Evolutionary conservation across 108 stramenopile species (phyloP).

Genomic region (Skeletonema potamos): DNA sequence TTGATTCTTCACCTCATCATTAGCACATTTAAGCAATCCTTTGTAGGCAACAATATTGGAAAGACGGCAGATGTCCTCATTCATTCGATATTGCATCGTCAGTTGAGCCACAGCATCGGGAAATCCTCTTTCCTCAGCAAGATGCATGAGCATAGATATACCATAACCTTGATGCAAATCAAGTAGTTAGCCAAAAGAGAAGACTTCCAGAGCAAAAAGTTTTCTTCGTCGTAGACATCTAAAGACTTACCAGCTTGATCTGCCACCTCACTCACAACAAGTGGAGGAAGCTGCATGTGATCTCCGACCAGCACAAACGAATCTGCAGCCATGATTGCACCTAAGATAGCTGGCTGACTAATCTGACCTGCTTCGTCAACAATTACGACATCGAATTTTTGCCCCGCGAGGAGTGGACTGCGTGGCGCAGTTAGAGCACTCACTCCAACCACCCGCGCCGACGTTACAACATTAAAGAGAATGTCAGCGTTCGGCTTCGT

Average conservation of each 20-base stretch:
- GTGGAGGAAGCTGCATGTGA: conserved; percentile 96
- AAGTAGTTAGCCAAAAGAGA: not conserved
- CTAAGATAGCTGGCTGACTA: conserved; percentile 88
- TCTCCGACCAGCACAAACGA: conserved; percentile 96
- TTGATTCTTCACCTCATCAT: conserved; percentile 58
- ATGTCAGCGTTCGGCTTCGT: conserved; percentile 42
- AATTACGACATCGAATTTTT: conserved; percentile 94
- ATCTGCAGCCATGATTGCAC: conserved; percentile 84
- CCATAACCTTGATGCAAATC: conserved; percentile 73
- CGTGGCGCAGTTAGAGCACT: conserved; percentile 82
- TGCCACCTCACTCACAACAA: conserved; percentile 85
- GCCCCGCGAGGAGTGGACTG: conserved; percentile 68
- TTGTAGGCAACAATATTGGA: conserved; percentile 88
- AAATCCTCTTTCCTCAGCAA: conserved; percentile 72
- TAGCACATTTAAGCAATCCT: conserved; percentile 86
- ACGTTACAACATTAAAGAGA: conserved; percentile 52
- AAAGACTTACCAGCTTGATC: conserved; percentile 69
- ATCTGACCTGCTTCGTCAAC: conserved; percentile 99
- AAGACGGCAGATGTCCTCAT: conserved; percentile 86
- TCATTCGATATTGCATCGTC: conserved; percentile 96
- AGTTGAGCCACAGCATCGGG: conserved; percentile 81
- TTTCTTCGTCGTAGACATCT: not conserved
- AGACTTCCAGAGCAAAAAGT: not conserved
- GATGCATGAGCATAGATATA: conserved; percentile 81
- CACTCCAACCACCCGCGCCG: conserved; percentile 81